Evolutionary conservation across 257 asterid genomes (phyloP), one percentile per base, ranked within the genome.

Genomic region (Pogostemon cablin): DNA sequence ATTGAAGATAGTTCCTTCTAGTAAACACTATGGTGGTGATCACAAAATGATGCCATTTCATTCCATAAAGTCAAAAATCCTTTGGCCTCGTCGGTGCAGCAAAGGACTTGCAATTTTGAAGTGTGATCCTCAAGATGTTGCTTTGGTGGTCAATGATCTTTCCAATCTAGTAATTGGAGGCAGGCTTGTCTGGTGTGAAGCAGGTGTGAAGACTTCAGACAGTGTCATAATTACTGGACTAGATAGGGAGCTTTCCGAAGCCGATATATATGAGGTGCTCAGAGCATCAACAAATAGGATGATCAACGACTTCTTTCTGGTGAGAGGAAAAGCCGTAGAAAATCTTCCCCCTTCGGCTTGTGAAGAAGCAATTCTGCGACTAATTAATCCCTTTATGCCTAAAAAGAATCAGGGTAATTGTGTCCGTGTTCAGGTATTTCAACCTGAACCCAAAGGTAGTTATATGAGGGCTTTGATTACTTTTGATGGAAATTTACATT

Each of bases 31-130:
- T 44, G 75, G 79, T 6, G 76, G 91, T 56, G 95, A 89, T 65
- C 71, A 80, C 67, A 89, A 79, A 74, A 52, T 83, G 80, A 73
- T 69, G 53, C 79, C 87, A 7, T 79, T 68, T 72, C 84, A 87
- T 68, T 75, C 84, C 62, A 75, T 95, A 61, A 87, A 71, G 79
- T 96, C 99, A 67, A 91, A 75, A 80, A 81, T 95, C 65, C 69
- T 5, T 55, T 95, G 99, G 99, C 98, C 98, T 72, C 96, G 99
- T 69, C 85, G 90, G 73, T 47, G 15, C 75, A 91, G 99, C 84
- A 91, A 68, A 79, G 98, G 99, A 73, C n/a, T 76, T 53, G 99
- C 87, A 6, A 65, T 91, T 63, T 77, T 84, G 78, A 89, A 75
- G 80, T 95, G 99, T 38, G 66, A 80, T 53, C 83, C 80, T n/a